Evolutionary conservation across 805 yeast species (phyloP).

Genomic region (Sugiyamaella chiloensis): DNA sequence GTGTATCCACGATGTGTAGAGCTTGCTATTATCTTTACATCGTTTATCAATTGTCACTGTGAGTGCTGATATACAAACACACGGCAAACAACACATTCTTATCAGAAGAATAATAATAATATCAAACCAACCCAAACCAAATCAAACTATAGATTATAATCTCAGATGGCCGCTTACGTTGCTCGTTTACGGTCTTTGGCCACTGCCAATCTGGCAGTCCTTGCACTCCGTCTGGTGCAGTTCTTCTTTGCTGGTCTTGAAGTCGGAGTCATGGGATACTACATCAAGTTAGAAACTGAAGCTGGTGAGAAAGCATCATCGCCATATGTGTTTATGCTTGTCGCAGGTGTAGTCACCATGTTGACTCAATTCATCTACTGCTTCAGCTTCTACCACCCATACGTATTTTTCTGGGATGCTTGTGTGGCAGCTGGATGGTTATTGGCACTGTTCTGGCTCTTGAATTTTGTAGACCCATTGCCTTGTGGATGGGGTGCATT

Average conservation of each 20-base stretch:
- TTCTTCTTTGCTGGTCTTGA: constrained; percentile 32
- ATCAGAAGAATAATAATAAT: too few relatives aligned
- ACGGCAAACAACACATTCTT: too few relatives aligned
- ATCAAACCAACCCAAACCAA: background rate
- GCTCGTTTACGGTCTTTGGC: constrained; percentile 24
- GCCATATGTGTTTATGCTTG: constrained; percentile 27
- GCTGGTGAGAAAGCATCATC: constrained; percentile 24
- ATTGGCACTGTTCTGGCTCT: constrained; percentile 26
- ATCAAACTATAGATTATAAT: background rate
- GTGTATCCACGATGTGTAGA: too few relatives aligned
- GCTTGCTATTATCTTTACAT: too few relatives aligned
- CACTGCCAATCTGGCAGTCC: constrained; percentile 27
- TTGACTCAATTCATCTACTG: constrained; percentile 31
- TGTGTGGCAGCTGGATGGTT: constrained; percentile 24
- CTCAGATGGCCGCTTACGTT: constrained; percentile 6
- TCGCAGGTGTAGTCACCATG: constrained; percentile 25
- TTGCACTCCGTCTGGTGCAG: constrained; percentile 28
- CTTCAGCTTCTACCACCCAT: constrained; percentile 22
- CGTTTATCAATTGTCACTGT: too few relatives aligned
- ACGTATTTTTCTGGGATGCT: constrained; percentile 27
- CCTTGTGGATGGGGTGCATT: constrained; percentile 28
- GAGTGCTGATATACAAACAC: too few relatives aligned
- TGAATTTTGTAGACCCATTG: constrained; percentile 25
- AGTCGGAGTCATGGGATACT: constrained; percentile 27
- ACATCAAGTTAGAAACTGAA: constrained; percentile 20